Conservation (phyloP, 371 early-diverging fungal genomes). For the Quaeritorhiza haematococci region DNA sequence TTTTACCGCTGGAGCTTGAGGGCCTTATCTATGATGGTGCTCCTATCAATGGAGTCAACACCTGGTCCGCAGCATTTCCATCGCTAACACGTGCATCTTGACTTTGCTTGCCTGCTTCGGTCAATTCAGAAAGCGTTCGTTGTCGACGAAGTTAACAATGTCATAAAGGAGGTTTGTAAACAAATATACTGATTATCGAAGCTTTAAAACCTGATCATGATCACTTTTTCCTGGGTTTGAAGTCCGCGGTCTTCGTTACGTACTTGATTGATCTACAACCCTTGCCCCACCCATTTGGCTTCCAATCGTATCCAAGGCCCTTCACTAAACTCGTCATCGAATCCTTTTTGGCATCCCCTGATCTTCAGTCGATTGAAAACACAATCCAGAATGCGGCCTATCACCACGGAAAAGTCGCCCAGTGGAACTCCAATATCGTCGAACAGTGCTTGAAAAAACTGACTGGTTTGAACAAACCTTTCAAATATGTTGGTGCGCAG, state of each 20-base stretch:
- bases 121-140: slow-evolving; percentile 45
- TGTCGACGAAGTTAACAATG: slow-evolving; percentile 49
- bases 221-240: background rate
- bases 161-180: slow-evolving; percentile 45
- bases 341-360: background rate
- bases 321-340: background rate
- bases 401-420: slow-evolving; percentile 60
- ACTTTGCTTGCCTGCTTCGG: no score
- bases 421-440: slow-evolving; percentile 65
- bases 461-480: slow-evolving; percentile 57
- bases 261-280: background rate
- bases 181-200: background rate
- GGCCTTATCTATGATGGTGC: no score
- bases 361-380: slow-evolving; percentile 50
- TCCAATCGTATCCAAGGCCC: no score
- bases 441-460: slow-evolving; percentile 61
- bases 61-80: no score
- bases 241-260: background rate
- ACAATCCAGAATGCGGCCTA: slow-evolving; percentile 61
- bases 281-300: no score
- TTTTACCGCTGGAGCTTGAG: no score
- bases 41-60: no score
- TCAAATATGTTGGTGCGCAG: slow-evolving; percentile 66
- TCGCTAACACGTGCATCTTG: no score
- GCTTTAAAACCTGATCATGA: background rate